phyloP scores from a whole-genome alignment of 805 yeast species.

The Metschnikowia vanudenii region DNA sequence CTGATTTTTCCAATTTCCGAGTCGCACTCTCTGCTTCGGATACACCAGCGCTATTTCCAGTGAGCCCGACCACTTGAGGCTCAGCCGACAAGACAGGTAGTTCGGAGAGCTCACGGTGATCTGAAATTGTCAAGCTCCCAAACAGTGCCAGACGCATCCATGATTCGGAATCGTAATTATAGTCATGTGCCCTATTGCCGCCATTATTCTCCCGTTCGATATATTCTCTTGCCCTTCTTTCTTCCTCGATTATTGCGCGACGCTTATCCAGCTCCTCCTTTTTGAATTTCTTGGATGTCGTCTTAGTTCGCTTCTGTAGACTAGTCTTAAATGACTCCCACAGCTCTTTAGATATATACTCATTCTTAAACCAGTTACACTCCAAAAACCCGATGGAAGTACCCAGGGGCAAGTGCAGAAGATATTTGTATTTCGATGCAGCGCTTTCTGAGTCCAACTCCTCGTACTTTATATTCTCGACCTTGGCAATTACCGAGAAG shows the following conservation, averaged over 20 bases:
- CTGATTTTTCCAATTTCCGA: constrained; percentile 36
- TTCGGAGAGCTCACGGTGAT: constrained; percentile 34
- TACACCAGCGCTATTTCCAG: constrained; percentile 7
- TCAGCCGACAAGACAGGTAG: constrained; percentile 30
- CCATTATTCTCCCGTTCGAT: constrained; percentile 57
- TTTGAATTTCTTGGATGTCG: constrained; percentile 46
- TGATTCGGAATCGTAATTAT: constrained; percentile 18
- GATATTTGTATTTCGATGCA: constrained; percentile 62
- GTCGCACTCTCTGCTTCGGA: constrained; percentile 7
- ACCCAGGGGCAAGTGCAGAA: constrained; percentile 82
- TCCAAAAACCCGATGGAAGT: constrained; percentile 82
- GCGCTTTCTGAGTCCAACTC: constrained; percentile 59
- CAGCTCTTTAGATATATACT: constrained; percentile 30
- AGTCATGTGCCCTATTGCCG: constrained; percentile 6
- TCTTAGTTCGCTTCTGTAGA: constrained; percentile 54
- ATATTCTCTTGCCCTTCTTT: constrained; percentile 56
- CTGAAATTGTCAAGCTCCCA: constrained; percentile 39
- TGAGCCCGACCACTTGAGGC: constrained; percentile 4
- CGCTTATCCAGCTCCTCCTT: constrained; percentile 61
- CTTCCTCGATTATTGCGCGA: constrained; percentile 56
- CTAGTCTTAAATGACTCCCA: constrained; percentile 53
- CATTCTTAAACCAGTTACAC: constrained; percentile 66
- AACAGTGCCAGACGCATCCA: constrained; percentile 22
- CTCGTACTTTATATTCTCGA: constrained; percentile 72
- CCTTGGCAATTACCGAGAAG: constrained; percentile 51